A percentile compares a stretch with the other conserved stretches of the same genome.
Conservation (phyloP, 2,329 filamentous ascomycete genomes). For the Cladophialophora carrionii region DNA sequence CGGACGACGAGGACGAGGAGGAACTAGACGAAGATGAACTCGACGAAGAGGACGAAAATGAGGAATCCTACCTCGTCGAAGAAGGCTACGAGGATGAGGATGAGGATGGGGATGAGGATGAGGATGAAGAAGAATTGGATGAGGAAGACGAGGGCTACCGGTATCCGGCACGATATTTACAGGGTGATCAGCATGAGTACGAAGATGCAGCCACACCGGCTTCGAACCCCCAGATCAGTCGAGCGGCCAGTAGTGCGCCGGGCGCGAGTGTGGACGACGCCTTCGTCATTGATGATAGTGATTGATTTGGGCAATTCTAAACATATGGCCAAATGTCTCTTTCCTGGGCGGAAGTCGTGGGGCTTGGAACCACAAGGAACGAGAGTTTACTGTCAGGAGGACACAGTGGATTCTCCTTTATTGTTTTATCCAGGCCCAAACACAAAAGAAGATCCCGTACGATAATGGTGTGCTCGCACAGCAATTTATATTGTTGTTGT, state of each 20-base stretch:
- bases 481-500: too few species aligned
- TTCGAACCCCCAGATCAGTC: slow-evolving; percentile 30
- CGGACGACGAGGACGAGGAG: slow-evolving; percentile 22
- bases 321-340: not conserved
- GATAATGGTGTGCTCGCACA: too few species aligned
- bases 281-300: slow-evolving; percentile 38
- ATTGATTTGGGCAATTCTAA: slow-evolving; percentile 15
- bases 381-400: not conserved
- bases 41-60: slow-evolving; percentile 5
- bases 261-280: slow-evolving; percentile 37
- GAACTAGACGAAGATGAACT: not conserved
- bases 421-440: too few species aligned
- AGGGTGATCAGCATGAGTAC: slow-evolving; percentile 17
- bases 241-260: slow-evolving; percentile 30
- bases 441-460: too few species aligned
- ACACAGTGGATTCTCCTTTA: not conserved
- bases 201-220: slow-evolving; percentile 24
- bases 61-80: slow-evolving; percentile 10
- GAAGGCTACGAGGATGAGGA: slow-evolving; percentile 20
- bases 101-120: slow-evolving; percentile 19
- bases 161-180: slow-evolving; percentile 2
- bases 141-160: slow-evolving; percentile 19
- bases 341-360: not conserved
- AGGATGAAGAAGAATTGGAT: slow-evolving; percentile 18
- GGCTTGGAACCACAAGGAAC: not conserved